These are phyloP conservation scores for Salvia hispanica DNA, from an alignment of 257 asterid species.

Conservation along the genomic window DNA sequence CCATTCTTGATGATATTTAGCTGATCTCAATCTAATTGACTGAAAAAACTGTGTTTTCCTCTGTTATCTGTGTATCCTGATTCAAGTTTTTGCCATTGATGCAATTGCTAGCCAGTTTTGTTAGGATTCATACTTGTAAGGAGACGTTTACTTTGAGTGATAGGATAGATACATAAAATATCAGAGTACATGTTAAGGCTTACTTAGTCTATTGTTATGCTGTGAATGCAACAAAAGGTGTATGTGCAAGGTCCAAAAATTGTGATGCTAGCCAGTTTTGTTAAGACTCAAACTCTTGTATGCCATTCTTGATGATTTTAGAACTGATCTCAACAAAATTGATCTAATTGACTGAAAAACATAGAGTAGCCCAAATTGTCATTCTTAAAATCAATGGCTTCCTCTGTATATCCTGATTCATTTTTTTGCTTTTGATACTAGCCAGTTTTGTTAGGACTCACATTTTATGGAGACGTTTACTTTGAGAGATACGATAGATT, in stretches of 20 bases:
- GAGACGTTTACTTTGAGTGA: not conserved
- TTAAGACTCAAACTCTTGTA: too few relatives aligned
- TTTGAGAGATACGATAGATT: too few relatives aligned
- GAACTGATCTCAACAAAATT: not conserved
- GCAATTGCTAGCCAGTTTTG: not conserved
- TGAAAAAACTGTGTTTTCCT: not conserved
- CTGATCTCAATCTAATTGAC: too few relatives aligned
- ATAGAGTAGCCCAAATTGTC: not conserved
- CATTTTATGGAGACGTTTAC: not conserved
- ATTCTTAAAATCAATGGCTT: not conserved
- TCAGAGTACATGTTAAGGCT: too few relatives aligned
- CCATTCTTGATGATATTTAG: conserved; percentile 6
- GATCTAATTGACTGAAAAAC: not conserved
- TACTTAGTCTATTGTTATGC: not conserved
- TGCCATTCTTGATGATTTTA: not conserved
- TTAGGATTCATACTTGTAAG: not conserved
- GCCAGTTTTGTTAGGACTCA: not conserved
- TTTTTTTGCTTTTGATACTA: not conserved
- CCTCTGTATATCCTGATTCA: not conserved
- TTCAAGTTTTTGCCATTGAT: not conserved
- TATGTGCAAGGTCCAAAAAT: conserved; percentile 46
- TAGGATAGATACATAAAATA: too few relatives aligned
- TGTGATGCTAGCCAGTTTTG: too few relatives aligned
- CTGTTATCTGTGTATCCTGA: not conserved
- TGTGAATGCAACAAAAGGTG: conserved; percentile 63